Percentiles rank a stretch among this genome's conserved stretches.
phyloP scores from a whole-genome alignment of 2,329 filamentous ascomycete genomes.

The Pezicula neosporulosa region DNA sequence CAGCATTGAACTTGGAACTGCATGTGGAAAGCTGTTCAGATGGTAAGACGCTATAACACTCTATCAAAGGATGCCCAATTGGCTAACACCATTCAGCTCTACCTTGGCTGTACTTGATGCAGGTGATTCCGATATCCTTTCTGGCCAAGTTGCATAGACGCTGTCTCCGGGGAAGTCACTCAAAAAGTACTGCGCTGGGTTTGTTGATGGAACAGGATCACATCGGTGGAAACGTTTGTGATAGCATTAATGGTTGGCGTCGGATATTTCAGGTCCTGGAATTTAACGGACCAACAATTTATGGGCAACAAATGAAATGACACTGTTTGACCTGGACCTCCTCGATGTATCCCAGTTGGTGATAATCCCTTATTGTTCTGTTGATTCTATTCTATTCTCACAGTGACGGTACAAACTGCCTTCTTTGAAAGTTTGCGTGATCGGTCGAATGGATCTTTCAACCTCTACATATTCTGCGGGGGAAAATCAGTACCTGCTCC shows the following conservation, averaged over 20 bases:
- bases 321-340: conserved; percentile 1
- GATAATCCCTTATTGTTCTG: no score
- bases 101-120: conserved; percentile 97
- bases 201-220: background rate
- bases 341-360: no score
- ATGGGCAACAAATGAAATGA: background rate
- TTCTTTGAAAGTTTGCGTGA: no score
- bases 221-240: background rate
- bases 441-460: no score
- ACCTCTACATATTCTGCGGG: no score
- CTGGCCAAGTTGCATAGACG: conserved; percentile 64
- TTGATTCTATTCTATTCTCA: no score
- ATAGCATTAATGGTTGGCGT: no score
- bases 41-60: conserved; percentile 37
- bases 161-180: background rate
- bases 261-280: no score
- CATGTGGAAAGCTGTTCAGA: conserved; percentile 98
- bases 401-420: no score
- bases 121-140: conserved; percentile 97
- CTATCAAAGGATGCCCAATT: no score
- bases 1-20: conserved; percentile 96
- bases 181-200: background rate
- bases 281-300: background rate
- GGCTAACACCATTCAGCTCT: conserved; percentile 41
- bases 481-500: no score